phyloP scores from a whole-genome alignment of 768 basidiomycete species.

The Leccinellum luteum region DNA sequence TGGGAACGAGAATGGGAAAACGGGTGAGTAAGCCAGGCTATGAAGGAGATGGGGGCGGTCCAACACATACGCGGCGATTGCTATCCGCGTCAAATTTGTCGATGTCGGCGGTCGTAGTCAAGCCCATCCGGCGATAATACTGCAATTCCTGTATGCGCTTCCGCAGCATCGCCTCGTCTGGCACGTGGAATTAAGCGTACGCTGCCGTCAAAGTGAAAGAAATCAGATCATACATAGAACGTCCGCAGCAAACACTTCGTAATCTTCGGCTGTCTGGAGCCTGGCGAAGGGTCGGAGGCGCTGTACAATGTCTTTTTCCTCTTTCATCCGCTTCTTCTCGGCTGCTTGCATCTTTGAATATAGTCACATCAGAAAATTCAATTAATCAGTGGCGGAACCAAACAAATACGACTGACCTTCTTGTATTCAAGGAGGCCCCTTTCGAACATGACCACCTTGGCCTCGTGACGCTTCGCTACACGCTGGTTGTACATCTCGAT shows the following conservation, averaged over 20 bases:
- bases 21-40: neutral
- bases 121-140: conserved; percentile 81
- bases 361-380: conserved; percentile 1
- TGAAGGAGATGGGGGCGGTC: neutral
- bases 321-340: conserved; percentile 87
- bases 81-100: conserved; percentile 84
- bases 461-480: conserved; percentile 79
- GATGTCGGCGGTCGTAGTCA: conserved; percentile 83
- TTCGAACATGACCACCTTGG: conserved; percentile 89
- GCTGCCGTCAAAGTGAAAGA: neutral
- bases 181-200: neutral
- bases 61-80: conserved; percentile 59
- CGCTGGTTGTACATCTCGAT: conserved; percentile 91
- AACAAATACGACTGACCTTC: conserved; percentile 56
- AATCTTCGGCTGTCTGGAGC: conserved; percentile 88
- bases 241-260: conserved; percentile 83
- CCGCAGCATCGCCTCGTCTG: conserved; percentile 85
- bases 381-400: too few species aligned
- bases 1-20: conserved; percentile 22
- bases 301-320: conserved; percentile 88
- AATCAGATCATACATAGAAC: conserved; percentile 73
- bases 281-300: conserved; percentile 88
- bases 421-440: conserved; percentile 91
- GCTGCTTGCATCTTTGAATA: conserved; percentile 73
- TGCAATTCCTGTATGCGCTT: conserved; percentile 91